Evolutionary conservation across 352 stramenopile species (phyloP), one percentile per base, ranked within the genome.

Genomic region (Phytophthora nicotianae): DNA sequence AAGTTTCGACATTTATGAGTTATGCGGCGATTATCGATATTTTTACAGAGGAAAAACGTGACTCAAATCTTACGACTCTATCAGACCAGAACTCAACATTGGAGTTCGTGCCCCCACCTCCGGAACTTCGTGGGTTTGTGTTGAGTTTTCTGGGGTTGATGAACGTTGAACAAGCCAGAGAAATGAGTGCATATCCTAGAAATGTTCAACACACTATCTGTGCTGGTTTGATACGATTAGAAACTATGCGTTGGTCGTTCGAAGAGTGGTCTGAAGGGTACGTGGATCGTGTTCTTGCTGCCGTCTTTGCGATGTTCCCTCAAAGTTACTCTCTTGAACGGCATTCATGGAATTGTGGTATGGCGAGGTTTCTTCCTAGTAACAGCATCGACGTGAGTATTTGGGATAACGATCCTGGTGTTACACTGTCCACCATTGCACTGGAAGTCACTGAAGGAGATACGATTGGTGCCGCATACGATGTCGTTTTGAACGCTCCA

Each of bases 361-460:
- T 80, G 57, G 68, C 64, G 0, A 67, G 48, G 3, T 89, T 90
- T 47, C 58, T 70, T 17, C 68, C 74, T 4, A 51, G 32, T 6
- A 81, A 50, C 47, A 76, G 45, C 14, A 68, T 91, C 24, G 68
- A 79, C 26, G 74, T 91, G 24, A 93, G 65, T 23, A 68, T 91
- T n/a, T 89, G 83, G 82, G 84, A 93, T 43, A 93, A 93, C 38
- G 84, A 93, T 19, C 70, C 82, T 6, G 82, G 82, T 3, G 61
- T 93, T 10, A 93, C 84, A 5, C 46, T 91, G 2, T 91, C 84
- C 2, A 71, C 46, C 4, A 5, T 51, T 9, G 33, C 35, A 3
- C 46, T 93, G 8, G 45, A 63, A 16, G 69, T 93, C 7, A 40
- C 13, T 5, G 82, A 91, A 60, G 53, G 52, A 1, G 41, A 61